Base-by-base conservation (phyloP, 1,139 yeast species). In the Zygosaccharomyces sapae region DNA sequence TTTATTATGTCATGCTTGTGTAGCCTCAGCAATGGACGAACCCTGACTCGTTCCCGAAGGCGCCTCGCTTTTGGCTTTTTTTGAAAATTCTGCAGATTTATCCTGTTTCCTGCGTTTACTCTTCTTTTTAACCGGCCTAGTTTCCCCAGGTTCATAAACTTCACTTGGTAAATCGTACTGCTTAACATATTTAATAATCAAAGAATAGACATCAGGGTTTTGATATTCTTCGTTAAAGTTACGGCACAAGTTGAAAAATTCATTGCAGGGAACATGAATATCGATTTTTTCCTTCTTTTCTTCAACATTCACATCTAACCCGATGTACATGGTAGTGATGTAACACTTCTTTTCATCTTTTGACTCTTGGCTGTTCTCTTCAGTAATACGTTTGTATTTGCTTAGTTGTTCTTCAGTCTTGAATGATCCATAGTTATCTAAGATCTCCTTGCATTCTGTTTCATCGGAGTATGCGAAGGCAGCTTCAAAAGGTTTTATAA, bases 241-340 rank as follows among this genome's bases (percentile, higher is more conserved):
- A 56, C 87, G 82, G 66, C 97, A 87, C 13, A 88, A 70, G 45
- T 76, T 81, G 67, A 76, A 87, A 64, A 90, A 92, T 52, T 92
- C 98, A 16, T 88, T 77, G 62, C 97, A 90, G 7, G 97, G 97
- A 56, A 83, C 77, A 58, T 88, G 96, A 45, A 92, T 85, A 63
- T 92, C 97, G 52, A 92, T 74, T 58, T 82, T 83, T 41, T 59
- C 60, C 60, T 79, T 82, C 30, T 73, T 79, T 9, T 75, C 77
- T 44, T 58, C 66, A n/a, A 83, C 67, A 50, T 77, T 74, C 33
- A 90, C 74, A 38, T 83, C 82, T 44, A 92, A 70, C 0, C 97
- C 98, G 55, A 92, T 79, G 66, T 76, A 94, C 53, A 89, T 72
- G 41, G 86, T 83, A 10, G 95, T 83, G 8, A 90, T 68, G 63